Percentiles rank a stretch among this genome's conserved stretches.
These are phyloP conservation scores for Clonostachys solani DNA, from an alignment of 2,329 filamentous ascomycete species.

Conservation along the genomic window DNA sequence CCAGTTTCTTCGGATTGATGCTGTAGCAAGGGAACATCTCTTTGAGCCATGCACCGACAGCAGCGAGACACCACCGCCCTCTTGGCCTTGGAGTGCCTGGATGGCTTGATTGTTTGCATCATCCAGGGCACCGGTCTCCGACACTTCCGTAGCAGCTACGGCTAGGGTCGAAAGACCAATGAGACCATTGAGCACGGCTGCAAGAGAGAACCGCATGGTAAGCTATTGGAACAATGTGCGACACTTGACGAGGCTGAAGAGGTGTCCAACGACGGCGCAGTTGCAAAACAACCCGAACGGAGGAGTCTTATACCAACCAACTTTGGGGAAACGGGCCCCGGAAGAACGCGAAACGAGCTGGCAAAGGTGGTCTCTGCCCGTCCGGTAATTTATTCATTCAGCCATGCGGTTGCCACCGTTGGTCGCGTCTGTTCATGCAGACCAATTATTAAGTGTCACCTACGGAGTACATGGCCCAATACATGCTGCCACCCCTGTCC, in stretches of 20 bases:
- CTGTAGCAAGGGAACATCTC: conserved; percentile 2
- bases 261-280: background rate
- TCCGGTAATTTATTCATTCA: too few relatives aligned
- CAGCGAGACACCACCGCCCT: background rate
- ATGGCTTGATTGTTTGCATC: conserved; percentile 3
- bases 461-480: too few relatives aligned
- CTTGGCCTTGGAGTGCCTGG: conserved; percentile 1
- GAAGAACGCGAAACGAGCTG: too few relatives aligned
- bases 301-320: background rate
- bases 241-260: background rate
- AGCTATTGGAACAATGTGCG: background rate
- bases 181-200: background rate
- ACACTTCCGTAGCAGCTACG: background rate
- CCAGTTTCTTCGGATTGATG: conserved; percentile 4
- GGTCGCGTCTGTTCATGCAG: too few relatives aligned
- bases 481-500: too few relatives aligned
- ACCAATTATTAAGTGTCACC: too few relatives aligned
- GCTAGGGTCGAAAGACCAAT: background rate
- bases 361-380: too few relatives aligned
- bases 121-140: background rate
- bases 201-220: background rate
- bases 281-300: background rate
- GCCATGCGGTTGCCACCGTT: too few relatives aligned
- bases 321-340: background rate
- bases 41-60: background rate